These are phyloP conservation scores for Endothia cerciana DNA, from an alignment of 2,329 filamentous ascomycete genomes.

Conservation along the genomic window DNA sequence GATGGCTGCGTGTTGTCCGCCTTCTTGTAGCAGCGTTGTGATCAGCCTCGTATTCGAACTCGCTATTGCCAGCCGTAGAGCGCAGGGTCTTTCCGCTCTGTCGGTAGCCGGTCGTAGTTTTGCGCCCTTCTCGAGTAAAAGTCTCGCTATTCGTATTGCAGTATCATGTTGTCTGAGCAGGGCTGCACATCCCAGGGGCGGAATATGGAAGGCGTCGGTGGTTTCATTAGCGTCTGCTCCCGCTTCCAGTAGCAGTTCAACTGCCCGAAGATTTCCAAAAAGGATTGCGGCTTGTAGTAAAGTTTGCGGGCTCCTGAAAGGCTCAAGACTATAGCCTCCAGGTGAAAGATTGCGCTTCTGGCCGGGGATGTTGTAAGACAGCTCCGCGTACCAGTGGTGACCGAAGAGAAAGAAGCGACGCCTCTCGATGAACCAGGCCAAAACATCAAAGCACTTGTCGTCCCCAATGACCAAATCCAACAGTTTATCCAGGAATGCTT, in stretches of 20 bases:
- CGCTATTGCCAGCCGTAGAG: neutral
- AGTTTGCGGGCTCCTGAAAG: no score
- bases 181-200: neutral
- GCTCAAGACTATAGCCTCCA: no score
- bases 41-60: neutral
- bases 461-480: neutral
- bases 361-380: no score
- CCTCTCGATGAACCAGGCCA: neutral
- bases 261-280: neutral
- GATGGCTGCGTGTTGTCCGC: neutral
- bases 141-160: neutral
- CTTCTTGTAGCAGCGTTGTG: neutral
- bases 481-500: neutral
- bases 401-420: no score
- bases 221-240: neutral
- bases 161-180: accelerated
- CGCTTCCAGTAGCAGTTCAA: neutral
- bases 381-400: no score
- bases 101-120: neutral
- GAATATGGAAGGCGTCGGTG: accelerated
- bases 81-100: accelerated
- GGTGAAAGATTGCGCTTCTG: no score
- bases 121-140: neutral
- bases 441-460: neutral
- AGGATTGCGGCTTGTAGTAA: neutral